phyloP scores from a whole-genome alignment of 1,284 basidiomycete species.

The Hypsizygus ulmarius region DNA sequence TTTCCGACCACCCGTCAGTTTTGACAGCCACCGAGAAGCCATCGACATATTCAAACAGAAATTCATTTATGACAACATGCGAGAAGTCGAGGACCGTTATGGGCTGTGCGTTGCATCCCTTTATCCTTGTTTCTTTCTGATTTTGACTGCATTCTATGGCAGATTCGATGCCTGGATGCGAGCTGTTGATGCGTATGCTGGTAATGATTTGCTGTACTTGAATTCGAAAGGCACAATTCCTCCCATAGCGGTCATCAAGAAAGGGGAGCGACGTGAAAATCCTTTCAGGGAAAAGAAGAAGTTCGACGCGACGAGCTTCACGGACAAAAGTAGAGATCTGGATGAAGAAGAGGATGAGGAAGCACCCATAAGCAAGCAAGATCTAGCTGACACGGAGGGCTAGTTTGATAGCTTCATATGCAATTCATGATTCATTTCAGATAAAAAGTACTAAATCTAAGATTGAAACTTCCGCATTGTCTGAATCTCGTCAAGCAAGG shows the following conservation, averaged over 20 bases:
- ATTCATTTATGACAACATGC: slow-evolving; percentile 83
- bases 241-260: slow-evolving; percentile 59
- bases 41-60: slow-evolving; percentile 83
- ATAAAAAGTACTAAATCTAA: slow-evolving; percentile 31
- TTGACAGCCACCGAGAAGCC: slow-evolving; percentile 57
- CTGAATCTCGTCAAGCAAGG: slow-evolving; percentile 82
- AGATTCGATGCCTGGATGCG: slow-evolving; percentile 80
- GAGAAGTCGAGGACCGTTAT: slow-evolving; percentile 76
- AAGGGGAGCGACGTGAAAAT: slow-evolving; percentile 54
- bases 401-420: slow-evolving; percentile 28
- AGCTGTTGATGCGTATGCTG: slow-evolving; percentile 64
- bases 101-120: slow-evolving; percentile 61
- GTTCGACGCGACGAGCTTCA: slow-evolving; percentile 61
- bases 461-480: slow-evolving; percentile 87
- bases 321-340: slow-evolving; percentile 33
- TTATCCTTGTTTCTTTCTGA: slow-evolving; percentile 6
- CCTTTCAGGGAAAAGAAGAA: slow-evolving; percentile 65
- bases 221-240: slow-evolving; percentile 75
- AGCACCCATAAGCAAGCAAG: slow-evolving; percentile 47
- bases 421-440: background rate
- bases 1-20: slow-evolving; percentile 69
- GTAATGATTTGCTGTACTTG: slow-evolving; percentile 67
- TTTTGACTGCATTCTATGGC: slow-evolving; percentile 3
- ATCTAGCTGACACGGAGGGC: slow-evolving; percentile 71
- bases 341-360: slow-evolving; percentile 60